These are phyloP conservation scores for Sisymbrium altissimum DNA, from an alignment of 345 rosid species.

Conservation along the genomic window DNA sequence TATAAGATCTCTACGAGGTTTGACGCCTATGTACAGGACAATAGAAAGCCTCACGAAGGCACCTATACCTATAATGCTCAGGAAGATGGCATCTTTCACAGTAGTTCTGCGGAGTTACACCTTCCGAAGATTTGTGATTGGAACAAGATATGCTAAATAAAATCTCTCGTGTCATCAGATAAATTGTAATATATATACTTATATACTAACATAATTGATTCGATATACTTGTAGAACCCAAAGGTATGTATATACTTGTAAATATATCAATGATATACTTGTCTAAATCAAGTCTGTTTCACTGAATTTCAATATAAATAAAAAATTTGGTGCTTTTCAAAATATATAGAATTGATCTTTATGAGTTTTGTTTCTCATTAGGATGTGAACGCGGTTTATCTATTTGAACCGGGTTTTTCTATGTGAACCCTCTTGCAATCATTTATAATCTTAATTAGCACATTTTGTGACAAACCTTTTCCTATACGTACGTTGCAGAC, in stretches of 20 bases:
- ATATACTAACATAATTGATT: not conserved
- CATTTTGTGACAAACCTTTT: not conserved
- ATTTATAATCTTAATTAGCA: not conserved
- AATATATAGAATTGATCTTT: no score
- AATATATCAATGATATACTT: no score
- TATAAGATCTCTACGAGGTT: not conserved
- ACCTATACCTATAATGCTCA: not conserved
- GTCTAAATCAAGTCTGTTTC: not conserved
- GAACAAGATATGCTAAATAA: not conserved
- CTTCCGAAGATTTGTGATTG: not conserved
- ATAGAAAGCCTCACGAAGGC: not conserved
- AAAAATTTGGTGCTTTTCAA: no score
- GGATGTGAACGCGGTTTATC: no score
- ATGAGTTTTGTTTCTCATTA: no score
- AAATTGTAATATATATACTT: not conserved
- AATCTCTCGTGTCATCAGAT: not conserved
- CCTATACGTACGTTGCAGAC: not conserved
- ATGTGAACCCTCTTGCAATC: not conserved
- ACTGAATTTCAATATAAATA: no score
- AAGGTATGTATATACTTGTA: no score
- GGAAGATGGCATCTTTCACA: conserved; percentile 23
- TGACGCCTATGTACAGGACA: conserved; percentile 6
- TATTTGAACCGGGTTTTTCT: not conserved
- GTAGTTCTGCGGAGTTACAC: not conserved
- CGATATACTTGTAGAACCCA: not conserved